Conservation (phyloP, 768 basidiomycete genomes). For the Boletus edulis region DNA sequence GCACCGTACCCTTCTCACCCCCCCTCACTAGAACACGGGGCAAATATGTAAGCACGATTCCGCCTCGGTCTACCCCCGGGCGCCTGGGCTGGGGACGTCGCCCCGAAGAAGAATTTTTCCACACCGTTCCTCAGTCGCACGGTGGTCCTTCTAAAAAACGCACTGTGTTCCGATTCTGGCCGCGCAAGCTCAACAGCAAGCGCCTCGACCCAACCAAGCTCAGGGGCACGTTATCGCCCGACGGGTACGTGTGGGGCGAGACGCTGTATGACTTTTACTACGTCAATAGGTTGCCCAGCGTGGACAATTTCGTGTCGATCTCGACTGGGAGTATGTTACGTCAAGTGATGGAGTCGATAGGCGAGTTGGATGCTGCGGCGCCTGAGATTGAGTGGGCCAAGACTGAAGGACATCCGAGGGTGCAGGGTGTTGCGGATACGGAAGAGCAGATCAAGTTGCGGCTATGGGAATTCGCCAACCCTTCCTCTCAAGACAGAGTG, state of each 20-base stretch:
- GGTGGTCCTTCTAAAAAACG: slow-evolving; percentile 7
- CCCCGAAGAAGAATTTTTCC: not conserved
- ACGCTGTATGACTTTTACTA: slow-evolving; percentile 28
- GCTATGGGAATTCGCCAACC: not conserved
- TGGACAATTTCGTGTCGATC: not conserved
- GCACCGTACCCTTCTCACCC: too few relatives aligned
- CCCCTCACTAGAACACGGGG: too few relatives aligned
- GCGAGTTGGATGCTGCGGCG: slow-evolving; percentile 14
- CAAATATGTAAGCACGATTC: too few relatives aligned
- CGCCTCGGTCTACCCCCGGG: not conserved
- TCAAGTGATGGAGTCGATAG: slow-evolving; percentile 4
- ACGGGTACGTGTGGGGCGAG: slow-evolving; percentile 25
- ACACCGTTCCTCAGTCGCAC: not conserved
- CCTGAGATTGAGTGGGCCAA: slow-evolving; percentile 22
- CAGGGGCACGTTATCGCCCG: slow-evolving; percentile 19
- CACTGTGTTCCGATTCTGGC: slow-evolving; percentile 24
- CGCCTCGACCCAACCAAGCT: not conserved
- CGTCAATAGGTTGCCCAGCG: slow-evolving; percentile 5
- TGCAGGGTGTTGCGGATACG: slow-evolving; percentile 14
- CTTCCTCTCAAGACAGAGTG: too few relatives aligned
- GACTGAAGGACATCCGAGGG: slow-evolving; percentile 22
- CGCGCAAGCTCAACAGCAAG: slow-evolving; percentile 21
- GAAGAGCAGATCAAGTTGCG: slow-evolving; percentile 7
- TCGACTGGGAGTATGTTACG: slow-evolving; percentile 23
- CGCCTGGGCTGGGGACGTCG: slow-evolving; percentile 8